Evolutionary conservation across 2,329 filamentous ascomycete species (phyloP), one percentile per base, ranked within the genome.

Genomic region (Pseudomassariella vexata): DNA sequence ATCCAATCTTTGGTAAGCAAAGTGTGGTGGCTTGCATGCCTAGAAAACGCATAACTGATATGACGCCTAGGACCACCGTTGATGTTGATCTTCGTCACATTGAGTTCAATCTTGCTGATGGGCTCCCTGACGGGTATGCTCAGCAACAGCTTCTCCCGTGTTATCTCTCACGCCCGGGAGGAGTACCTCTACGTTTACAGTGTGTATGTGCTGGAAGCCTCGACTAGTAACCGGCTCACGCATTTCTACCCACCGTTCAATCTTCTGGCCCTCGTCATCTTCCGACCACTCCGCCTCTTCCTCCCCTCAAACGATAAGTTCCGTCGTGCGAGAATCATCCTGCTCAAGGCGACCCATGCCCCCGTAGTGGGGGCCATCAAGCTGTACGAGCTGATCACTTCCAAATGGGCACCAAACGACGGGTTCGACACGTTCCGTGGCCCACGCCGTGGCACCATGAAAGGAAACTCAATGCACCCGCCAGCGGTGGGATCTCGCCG

Each of bases 131-230:
- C 85, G 22, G 82, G 80, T 66, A 79, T 88, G 62, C 66, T 89
- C 36, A 84, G 79, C 48, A 87, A 86, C 62, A 85, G 77, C 52
- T 80, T 88, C 57, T 74, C 70, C 11, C 69, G 74, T 32, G 70
- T 80, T 45, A 79, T 79, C 46, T 67, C 66, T 30, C 74, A 79
- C 44, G 76, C 77, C 23, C 68, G 68, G 36, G 84, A 88, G 49
- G 85, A 90, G 55, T 89, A 89, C 49, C 68, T 89, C 20, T 88
- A 85, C 50, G 78, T 87, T 47, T 89, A 79, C 56, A 75, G 69
- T 44, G 69, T 76, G 30, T 78, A 79, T 53, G 78, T 79, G 43
- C 66, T 79, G 34, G 71, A 79, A 55, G 77, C 78, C 10, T 81
- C 77, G 29, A 82, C 79, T 24, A 79, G 74, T 46, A 82, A 82